Evolutionary conservation across 441 rosid genomes (phyloP).

Genomic region (Pelargonium australe): DNA sequence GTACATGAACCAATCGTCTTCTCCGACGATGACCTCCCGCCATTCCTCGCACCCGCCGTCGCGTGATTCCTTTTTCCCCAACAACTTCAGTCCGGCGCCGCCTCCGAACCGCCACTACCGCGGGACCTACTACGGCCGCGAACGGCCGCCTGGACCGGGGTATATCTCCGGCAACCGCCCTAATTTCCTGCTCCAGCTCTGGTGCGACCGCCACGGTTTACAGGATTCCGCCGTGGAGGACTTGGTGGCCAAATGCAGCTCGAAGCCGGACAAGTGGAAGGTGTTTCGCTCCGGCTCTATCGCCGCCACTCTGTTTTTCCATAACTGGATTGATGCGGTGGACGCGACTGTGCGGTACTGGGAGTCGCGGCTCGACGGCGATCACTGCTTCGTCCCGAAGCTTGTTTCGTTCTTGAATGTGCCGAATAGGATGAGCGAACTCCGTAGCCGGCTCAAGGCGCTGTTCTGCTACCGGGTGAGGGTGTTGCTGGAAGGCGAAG

Average conservation of each 20-base stretch:
- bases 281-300: neutral
- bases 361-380: slow-evolving; percentile 42
- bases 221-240: neutral
- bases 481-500: slow-evolving; percentile 33
- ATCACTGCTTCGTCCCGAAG: slow-evolving; percentile 26
- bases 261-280: slow-evolving; percentile 8
- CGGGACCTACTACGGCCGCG: slow-evolving; percentile 1
- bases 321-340: slow-evolving; percentile 47
- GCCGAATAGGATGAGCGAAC: slow-evolving; percentile 21
- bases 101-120: neutral
- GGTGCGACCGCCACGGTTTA: neutral
- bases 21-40: neutral
- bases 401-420: slow-evolving; percentile 22
- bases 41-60: neutral
- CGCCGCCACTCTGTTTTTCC: slow-evolving; percentile 36
- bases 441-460: slow-evolving; percentile 28
- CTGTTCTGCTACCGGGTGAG: slow-evolving; percentile 29
- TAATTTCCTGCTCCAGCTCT: slow-evolving; percentile 28
- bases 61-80: neutral
- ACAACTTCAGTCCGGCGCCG: neutral
- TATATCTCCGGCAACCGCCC: neutral
- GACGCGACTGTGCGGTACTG: slow-evolving; percentile 38
- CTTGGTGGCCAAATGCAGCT: slow-evolving; percentile 20
- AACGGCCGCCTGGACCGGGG: neutral
- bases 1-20: neutral